Evolutionary conservation across 805 yeast genomes (phyloP).

Genomic region (Lipomyces chichibuensis): DNA sequence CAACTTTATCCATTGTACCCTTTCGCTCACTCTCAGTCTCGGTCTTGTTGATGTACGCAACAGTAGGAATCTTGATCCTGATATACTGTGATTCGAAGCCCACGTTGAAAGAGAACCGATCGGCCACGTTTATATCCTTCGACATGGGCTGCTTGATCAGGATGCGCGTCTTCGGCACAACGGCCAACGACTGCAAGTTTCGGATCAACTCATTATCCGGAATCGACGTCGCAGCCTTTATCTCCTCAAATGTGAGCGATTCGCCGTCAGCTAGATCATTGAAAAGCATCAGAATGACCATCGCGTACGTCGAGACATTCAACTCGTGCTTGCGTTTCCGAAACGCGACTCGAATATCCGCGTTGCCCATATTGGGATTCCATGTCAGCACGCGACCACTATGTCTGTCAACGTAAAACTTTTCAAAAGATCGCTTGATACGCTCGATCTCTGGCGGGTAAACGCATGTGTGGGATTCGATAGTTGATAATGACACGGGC

Average conservation of each 20-base stretch:
- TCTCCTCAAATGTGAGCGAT: constrained; percentile 61
- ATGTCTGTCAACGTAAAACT: constrained; percentile 55
- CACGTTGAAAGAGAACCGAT: constrained; percentile 67
- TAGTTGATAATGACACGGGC: constrained; percentile 59
- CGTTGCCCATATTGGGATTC: constrained; percentile 73
- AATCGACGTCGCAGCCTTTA: constrained; percentile 66
- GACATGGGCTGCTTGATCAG: constrained; percentile 74
- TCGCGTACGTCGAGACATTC: constrained; percentile 78
- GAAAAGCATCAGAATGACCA: constrained; percentile 75
- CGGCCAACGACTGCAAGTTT: constrained; percentile 79
- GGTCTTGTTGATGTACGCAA: constrained; percentile 46
- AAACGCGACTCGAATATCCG: constrained; percentile 74
- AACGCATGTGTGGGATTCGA: constrained; percentile 37
- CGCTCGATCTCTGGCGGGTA: constrained; percentile 52
- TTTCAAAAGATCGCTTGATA: constrained; percentile 53
- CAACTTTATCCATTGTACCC: constrained; percentile 57
- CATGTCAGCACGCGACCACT: constrained; percentile 67
- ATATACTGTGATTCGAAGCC: constrained; percentile 68
- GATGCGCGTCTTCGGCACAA: constrained; percentile 80
- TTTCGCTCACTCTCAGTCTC: constrained; percentile 59
- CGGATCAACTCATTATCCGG: constrained; percentile 74
- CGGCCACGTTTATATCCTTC: constrained; percentile 65
- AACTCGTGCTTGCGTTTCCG: constrained; percentile 73
- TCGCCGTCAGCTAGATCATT: constrained; percentile 52
- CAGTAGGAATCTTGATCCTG: constrained; percentile 75